Conservation (phyloP, 768 basidiomycete genomes). For the Rhodocollybia butyracea region DNA sequence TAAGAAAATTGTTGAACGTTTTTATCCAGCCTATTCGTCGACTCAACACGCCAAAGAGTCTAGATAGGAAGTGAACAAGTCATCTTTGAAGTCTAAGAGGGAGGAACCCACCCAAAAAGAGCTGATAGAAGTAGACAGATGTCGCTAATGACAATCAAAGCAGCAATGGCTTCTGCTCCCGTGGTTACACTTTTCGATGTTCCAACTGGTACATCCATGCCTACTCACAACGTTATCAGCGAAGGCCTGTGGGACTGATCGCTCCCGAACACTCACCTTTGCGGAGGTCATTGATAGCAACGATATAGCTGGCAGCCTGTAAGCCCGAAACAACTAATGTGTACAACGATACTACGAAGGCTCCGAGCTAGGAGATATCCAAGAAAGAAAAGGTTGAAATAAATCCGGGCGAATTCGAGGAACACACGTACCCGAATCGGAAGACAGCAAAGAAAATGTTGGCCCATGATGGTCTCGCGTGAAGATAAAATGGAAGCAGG, state of each 20-base stretch:
- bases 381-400: background rate
- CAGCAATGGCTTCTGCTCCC: too few relatives aligned
- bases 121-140: too few relatives aligned
- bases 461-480: background rate
- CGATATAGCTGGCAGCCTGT: background rate
- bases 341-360: background rate
- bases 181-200: too few relatives aligned
- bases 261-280: background rate
- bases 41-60: background rate
- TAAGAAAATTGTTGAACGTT: background rate
- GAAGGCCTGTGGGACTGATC: background rate
- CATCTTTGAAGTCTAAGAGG: background rate
- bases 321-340: background rate
- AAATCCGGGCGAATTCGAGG: too few relatives aligned
- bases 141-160: too few relatives aligned
- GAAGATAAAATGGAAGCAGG: too few relatives aligned
- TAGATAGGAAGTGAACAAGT: background rate
- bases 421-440: background rate
- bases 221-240: background rate
- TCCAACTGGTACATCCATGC: too few relatives aligned
- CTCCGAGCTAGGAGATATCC: background rate
- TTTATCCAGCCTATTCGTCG: background rate
- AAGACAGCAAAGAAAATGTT: background rate
- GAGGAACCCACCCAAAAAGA: background rate
- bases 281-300: background rate